phyloP scores from a whole-genome alignment of 2,329 filamentous ascomycete species.

The Neonectria ditissima region DNA sequence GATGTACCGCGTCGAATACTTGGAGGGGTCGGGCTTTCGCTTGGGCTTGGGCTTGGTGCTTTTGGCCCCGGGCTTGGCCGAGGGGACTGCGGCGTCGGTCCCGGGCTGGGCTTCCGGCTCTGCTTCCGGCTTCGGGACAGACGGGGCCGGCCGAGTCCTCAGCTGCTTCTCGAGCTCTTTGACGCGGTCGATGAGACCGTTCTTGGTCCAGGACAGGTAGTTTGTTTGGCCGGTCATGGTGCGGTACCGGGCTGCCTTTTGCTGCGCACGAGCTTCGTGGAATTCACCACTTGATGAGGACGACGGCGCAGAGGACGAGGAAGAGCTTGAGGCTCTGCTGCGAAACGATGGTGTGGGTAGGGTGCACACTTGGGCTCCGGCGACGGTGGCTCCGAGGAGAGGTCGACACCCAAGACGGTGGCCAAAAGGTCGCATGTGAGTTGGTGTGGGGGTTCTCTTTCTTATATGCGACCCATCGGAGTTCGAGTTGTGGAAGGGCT shows the following conservation, averaged over 20 bases:
- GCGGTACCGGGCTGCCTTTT: conserved; percentile 34
- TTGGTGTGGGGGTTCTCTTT: conserved; percentile 42
- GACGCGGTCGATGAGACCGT: conserved; percentile 76
- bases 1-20: conserved; percentile 85
- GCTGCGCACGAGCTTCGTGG: conserved; percentile 24
- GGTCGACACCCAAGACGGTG: conserved; percentile 43
- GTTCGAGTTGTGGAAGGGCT: conserved; percentile 38
- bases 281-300: conserved; percentile 42
- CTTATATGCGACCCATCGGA: conserved; percentile 42
- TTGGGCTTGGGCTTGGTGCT: conserved; percentile 56
- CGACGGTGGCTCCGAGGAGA: conserved; percentile 38
- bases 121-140: conserved; percentile 41
- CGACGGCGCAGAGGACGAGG: conserved; percentile 13
- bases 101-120: conserved; percentile 20
- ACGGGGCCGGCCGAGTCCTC: conserved; percentile 55
- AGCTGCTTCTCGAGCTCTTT: conserved; percentile 75
- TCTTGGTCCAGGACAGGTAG: conserved; percentile 76
- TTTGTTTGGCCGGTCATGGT: conserved; percentile 51
- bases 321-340: conserved; percentile 20
- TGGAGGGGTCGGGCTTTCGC: conserved; percentile 78
- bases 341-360: not conserved
- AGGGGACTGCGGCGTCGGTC: conserved; percentile 13
- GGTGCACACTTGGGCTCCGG: conserved; percentile 29
- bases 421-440: conserved; percentile 46
- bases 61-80: conserved; percentile 26